Evolutionary conservation across 768 basidiomycete species (phyloP), one percentile per base, ranked within the genome.

Genomic region (Kwoniella sp.): DNA sequence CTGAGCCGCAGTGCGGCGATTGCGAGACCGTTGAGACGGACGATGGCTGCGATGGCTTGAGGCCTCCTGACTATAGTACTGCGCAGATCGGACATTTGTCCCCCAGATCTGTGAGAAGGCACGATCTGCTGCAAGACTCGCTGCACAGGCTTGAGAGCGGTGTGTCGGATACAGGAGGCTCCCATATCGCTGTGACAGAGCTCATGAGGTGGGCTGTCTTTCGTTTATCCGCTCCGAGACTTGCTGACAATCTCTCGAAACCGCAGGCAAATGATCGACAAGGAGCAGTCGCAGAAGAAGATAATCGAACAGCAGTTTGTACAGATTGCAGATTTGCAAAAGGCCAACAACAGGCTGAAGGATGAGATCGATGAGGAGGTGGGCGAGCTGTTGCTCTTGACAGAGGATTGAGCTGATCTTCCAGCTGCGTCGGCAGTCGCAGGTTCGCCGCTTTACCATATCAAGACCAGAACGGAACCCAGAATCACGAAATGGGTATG

Each of bases 261-360:
- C 4, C 63, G 11, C 53, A 95, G 90, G 58, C 89, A 93, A 2
- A 96, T 98, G 93, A 92, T 92, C 2, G 86, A 88, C 76, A 98
- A 98, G 72, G 95, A 99, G 73, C 86, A 88, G 3, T 79, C 83
- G 28, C 93, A 98, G 70, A 82, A 83, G 29, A 88, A 93, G 66
- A 70, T 81, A 20, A 86, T 95, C 23, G 84, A 88, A 34, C 77
- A 77, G 27, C 79, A 96, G 57, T 84, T 83, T 37, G 67, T 77
- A 12, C 82, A 92, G 65, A 78, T 95, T 20, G 70, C 59, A 1
- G 62, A 62, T 39, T 60, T 63, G 79, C 83, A 84, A 50, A 80
- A 87, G 34, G 86, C 89, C 68, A 82, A 89, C 43, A 88, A 92
- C 50, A 87, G 86, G 45, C 78, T 96, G 14, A 50, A 55, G 6